These are phyloP conservation scores for Suillus alpinus DNA, from an alignment of 768 basidiomycete genomes.

Conservation along the genomic window DNA sequence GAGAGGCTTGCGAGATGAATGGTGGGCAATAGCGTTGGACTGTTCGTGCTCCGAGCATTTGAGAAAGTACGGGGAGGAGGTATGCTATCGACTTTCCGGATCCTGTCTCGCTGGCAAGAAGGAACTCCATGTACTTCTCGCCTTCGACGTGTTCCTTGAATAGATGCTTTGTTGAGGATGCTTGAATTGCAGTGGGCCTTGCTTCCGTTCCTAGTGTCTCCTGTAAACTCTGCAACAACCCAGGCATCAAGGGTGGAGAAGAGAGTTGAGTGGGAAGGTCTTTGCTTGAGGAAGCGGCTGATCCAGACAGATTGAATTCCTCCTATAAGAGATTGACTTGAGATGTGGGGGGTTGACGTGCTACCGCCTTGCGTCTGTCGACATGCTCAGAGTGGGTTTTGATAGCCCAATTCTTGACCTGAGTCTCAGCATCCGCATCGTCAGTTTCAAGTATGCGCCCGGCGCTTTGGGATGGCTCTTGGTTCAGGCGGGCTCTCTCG, in stretches of 20 bases:
- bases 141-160: conserved; percentile 30
- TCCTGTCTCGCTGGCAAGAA: conserved; percentile 87
- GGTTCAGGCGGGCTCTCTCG: not conserved
- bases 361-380: conserved; percentile 5
- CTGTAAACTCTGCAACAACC: conserved; percentile 55
- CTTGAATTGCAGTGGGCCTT: conserved; percentile 76
- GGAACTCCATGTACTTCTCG: conserved; percentile 39
- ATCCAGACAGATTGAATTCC: conserved; percentile 36
- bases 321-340: conserved; percentile 26
- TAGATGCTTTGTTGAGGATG: conserved; percentile 67
- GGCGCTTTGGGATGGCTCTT: not conserved
- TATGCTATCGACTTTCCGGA: conserved; percentile 93
- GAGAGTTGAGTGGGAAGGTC: conserved; percentile 46
- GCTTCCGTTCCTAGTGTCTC: conserved; percentile 56
- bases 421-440: not conserved
- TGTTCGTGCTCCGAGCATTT: conserved; percentile 56
- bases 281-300: conserved; percentile 13
- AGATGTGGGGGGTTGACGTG: conserved; percentile 2
- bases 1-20: conserved; percentile 30
- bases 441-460: not conserved
- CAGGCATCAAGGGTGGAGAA: conserved; percentile 68
- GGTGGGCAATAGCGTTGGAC: conserved; percentile 1
- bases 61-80: conserved; percentile 75
- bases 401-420: conserved; percentile 9
- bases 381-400: conserved; percentile 12